Conservation (phyloP, 805 yeast species). For the Pichia scutulata region DNA sequence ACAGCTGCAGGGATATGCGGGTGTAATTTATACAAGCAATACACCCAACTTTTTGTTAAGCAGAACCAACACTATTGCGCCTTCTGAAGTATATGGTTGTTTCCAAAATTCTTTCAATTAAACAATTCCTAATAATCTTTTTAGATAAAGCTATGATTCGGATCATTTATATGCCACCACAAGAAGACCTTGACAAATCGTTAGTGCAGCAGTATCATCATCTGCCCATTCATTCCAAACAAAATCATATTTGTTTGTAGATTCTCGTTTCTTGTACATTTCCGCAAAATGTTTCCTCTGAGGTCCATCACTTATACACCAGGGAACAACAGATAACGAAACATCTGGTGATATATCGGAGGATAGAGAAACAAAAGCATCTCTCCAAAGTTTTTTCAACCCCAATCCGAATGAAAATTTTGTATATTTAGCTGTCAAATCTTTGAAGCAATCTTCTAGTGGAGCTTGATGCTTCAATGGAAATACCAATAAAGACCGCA, state of each 20-base stretch:
- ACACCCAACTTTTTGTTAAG: too few species aligned
- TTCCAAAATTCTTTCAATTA: neutral
- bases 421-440: neutral
- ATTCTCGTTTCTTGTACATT: neutral
- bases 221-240: neutral
- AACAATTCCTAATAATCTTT: neutral
- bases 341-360: neutral
- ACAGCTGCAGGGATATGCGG: too few species aligned
- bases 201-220: neutral
- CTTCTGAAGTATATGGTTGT: neutral
- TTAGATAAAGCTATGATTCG: neutral
- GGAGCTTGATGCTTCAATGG: neutral
- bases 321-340: neutral
- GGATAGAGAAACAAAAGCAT: neutral
- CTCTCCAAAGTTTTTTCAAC: neutral
- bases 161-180: neutral
- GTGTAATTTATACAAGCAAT: too few species aligned
- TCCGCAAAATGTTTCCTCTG: neutral
- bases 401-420: neutral
- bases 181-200: neutral
- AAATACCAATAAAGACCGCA: constrained; percentile 3
- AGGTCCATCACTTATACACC: neutral
- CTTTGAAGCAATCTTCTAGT: neutral
- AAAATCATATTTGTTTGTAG: neutral
- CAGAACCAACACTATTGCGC: neutral